Percentiles rank a stretch among this genome's conserved stretches.
These are phyloP conservation scores for Meira nashicola DNA, from an alignment of 1,284 basidiomycete species.

Conservation along the genomic window DNA sequence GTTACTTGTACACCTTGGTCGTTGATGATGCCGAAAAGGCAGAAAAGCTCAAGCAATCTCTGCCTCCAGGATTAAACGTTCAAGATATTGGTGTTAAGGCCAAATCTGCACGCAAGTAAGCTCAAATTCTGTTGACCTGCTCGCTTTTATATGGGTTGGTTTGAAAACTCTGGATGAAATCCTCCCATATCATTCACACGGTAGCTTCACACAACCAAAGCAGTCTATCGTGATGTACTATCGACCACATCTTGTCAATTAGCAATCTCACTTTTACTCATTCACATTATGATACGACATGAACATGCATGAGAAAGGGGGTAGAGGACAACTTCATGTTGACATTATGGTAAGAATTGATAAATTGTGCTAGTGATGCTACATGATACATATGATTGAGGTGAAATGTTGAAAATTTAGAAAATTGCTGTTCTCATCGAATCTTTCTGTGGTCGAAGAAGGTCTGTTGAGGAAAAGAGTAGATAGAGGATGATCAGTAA, in stretches of 20 bases:
- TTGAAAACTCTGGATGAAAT: too few relatives aligned
- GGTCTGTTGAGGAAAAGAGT: not conserved
- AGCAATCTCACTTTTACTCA: not conserved
- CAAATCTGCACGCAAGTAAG: constrained; percentile 17
- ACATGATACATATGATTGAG: constrained; percentile 2
- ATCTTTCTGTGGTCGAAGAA: constrained; percentile 12
- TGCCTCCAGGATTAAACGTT: constrained; percentile 64
- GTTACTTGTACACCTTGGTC: constrained; percentile 94
- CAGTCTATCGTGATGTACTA: not conserved
- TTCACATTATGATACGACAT: too few relatives aligned
- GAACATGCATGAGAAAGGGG: constrained; percentile 2
- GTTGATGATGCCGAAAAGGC: constrained; percentile 97
- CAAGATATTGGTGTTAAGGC: constrained; percentile 17
- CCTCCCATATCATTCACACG: too few relatives aligned
- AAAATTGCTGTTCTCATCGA: not conserved
- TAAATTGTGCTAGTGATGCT: not conserved
- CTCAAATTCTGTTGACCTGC: not conserved
- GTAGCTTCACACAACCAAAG: too few relatives aligned
- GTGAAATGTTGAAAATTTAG: not conserved
- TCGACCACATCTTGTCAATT: constrained; percentile 2
- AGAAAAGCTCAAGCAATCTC: constrained; percentile 90
- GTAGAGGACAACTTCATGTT: too few relatives aligned
- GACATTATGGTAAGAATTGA: not conserved
- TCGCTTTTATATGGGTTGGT: too few relatives aligned
- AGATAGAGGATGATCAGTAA: not conserved